Conservation (phyloP, 331 rosid genomes). For the Telfairia occidentalis region DNA sequence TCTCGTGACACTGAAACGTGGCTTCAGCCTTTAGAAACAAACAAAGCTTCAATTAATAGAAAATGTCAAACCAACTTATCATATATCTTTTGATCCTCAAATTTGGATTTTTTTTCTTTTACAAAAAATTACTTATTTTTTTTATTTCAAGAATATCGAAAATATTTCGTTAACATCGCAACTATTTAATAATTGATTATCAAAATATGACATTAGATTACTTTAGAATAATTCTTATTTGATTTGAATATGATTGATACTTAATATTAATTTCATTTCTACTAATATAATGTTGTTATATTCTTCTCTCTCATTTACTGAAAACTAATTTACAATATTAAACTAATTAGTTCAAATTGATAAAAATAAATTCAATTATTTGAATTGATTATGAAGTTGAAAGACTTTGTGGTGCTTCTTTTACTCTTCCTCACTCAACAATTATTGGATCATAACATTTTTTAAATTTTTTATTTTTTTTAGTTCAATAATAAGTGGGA, state of each 20-base stretch:
- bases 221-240: background rate
- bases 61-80: background rate
- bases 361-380: too few species aligned
- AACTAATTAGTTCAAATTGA: background rate
- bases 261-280: too few species aligned
- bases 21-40: background rate
- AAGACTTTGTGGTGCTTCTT: background rate
- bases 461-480: too few species aligned
- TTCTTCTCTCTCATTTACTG: too few species aligned
- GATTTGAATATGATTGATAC: background rate
- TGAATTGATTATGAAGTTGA: background rate
- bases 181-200: too few species aligned
- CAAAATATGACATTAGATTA: background rate
- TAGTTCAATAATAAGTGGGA: too few species aligned
- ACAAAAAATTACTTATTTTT: background rate
- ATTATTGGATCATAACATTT: too few species aligned
- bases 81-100: background rate
- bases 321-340: too few species aligned
- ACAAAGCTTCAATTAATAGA: background rate
- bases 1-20: background rate
- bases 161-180: too few species aligned
- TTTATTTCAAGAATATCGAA: too few species aligned
- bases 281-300: too few species aligned
- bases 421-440: background rate
- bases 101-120: background rate